Conservation (phyloP, 1,284 basidiomycete species). For the Porodaedalea pini region DNA sequence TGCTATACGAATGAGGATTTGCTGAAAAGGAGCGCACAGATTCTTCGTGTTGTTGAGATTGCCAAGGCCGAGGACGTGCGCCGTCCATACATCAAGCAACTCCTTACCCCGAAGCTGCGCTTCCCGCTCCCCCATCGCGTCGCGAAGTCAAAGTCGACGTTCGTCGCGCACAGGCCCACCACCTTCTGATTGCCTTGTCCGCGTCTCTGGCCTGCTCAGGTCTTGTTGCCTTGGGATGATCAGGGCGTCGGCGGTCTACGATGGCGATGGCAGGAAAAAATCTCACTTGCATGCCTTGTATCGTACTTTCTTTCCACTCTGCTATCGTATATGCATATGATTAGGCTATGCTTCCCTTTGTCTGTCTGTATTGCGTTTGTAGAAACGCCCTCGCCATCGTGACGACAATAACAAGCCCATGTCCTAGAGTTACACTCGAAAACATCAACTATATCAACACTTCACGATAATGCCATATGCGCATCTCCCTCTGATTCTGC, state of each 20-base stretch:
- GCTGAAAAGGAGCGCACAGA: slow-evolving; percentile 41
- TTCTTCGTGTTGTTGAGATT: slow-evolving; percentile 91
- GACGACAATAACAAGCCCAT: no score
- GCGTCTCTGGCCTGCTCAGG: not conserved
- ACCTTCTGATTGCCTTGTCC: slow-evolving; percentile 54
- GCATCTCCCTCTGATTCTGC: not conserved
- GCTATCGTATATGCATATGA: slow-evolving; percentile 12
- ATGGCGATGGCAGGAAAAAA: slow-evolving; percentile 1
- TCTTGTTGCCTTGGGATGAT: not conserved
- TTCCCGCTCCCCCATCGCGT: slow-evolving; percentile 98
- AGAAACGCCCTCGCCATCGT: no score
- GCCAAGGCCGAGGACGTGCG: slow-evolving; percentile 91
- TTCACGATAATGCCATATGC: slow-evolving; percentile 3
- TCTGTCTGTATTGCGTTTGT: not conserved
- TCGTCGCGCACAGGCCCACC: slow-evolving; percentile 66
- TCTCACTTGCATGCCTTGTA: slow-evolving; percentile 13
- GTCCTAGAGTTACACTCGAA: not conserved
- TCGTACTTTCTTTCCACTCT: not conserved
- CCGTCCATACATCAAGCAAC: slow-evolving; percentile 96
- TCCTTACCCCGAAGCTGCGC: slow-evolving; percentile 85
- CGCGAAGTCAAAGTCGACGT: slow-evolving; percentile 65
- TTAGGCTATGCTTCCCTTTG: not conserved
- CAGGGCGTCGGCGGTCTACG: no score
- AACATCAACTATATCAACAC: not conserved
- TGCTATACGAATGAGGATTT: slow-evolving; percentile 3